These are phyloP conservation scores for Cylindrodendrum hubeiense DNA, from an alignment of 2,329 filamentous ascomycete species.

Conservation along the genomic window DNA sequence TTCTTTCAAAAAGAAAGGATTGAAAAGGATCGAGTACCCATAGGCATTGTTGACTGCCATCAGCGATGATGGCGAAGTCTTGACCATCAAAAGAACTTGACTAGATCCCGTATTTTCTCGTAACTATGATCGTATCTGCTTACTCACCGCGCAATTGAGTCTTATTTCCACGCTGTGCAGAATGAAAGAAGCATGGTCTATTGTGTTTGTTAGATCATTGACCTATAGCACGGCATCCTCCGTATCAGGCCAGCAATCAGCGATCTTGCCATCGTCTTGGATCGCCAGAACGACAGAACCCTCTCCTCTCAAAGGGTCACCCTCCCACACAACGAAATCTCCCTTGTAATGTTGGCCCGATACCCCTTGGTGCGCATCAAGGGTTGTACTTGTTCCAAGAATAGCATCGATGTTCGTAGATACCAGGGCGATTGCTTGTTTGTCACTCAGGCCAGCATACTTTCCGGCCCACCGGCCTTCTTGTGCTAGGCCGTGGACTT, in stretches of 20 bases:
- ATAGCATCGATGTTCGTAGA: conserved; percentile 9
- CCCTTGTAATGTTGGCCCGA: neutral
- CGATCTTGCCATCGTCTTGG: neutral
- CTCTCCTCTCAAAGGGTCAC: neutral
- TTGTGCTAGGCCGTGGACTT: neutral
- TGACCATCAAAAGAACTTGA: no score
- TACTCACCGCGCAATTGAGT: no score
- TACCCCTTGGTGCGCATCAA: no score
- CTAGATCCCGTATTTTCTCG: no score
- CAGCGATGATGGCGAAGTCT: no score
- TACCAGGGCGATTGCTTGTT: conserved; percentile 5
- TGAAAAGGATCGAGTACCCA: no score
- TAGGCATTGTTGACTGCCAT: no score
- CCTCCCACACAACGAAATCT: conserved; percentile 10
- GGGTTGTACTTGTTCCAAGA: neutral
- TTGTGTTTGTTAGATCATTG: neutral
- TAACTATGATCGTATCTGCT: no score
- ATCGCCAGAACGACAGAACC: neutral
- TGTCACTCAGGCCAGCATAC: conserved; percentile 5
- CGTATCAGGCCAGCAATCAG: conserved; percentile 6
- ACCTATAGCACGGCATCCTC: neutral
- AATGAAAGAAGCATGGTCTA: neutral
- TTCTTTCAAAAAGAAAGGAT: no score
- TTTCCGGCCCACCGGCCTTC: conserved; percentile 4
- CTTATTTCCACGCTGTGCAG: no score